These are phyloP conservation scores for Aspergillus biplanus DNA, from an alignment of 495 filamentous ascomycete genomes.

Conservation along the genomic window DNA sequence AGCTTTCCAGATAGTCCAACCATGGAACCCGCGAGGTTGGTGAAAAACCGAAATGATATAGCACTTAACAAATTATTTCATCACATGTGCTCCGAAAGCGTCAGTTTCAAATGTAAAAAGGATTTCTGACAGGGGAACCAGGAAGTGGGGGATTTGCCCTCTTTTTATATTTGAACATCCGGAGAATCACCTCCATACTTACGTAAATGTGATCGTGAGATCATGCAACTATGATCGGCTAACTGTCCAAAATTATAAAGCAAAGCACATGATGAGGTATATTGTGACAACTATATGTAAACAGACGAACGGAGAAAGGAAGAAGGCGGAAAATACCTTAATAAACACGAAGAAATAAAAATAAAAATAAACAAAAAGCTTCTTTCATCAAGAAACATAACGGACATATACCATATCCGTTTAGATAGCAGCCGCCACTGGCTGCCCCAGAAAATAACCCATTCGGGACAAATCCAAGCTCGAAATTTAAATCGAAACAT, in stretches of 20 bases:
- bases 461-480: neutral
- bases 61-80: slow-evolving; percentile 45
- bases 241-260: slow-evolving; percentile 10
- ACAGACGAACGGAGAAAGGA: neutral
- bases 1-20: slow-evolving; percentile 16
- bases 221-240: slow-evolving; percentile 39
- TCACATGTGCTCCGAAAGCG: slow-evolving; percentile 22
- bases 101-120: slow-evolving; percentile 19
- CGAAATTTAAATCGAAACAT: neutral
- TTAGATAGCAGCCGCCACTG: neutral
- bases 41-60: slow-evolving; percentile 24
- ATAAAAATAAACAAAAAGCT: neutral
- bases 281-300: neutral
- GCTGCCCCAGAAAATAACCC: neutral
- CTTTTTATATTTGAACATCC: slow-evolving; percentile 25
- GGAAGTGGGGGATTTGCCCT: neutral
- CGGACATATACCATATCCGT: neutral
- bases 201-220: slow-evolving; percentile 40
- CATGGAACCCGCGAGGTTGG: slow-evolving; percentile 31
- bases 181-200: slow-evolving; percentile 21
- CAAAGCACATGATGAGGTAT: neutral
- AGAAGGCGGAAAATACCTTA: no score
- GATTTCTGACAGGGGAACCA: no score
- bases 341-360: neutral
- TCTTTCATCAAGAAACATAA: neutral